Evolutionary conservation across 2,329 filamentous ascomycete genomes (phyloP).

Genomic region (Fusarium lateritium): DNA sequence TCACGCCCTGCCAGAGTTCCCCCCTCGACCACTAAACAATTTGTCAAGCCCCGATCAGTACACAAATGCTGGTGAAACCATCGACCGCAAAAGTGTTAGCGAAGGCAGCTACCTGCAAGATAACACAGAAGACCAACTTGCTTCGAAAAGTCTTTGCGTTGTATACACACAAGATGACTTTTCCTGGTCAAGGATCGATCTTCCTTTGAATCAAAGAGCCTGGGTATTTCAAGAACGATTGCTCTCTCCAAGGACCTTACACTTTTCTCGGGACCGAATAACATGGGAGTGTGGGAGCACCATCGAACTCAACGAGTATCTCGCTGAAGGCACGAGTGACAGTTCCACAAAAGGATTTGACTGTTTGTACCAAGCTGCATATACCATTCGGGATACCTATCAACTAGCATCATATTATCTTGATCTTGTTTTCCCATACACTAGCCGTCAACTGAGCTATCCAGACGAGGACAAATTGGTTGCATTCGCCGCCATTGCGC

Average conservation of each 20-base stretch:
- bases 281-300: not conserved
- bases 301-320: not conserved
- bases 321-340: not conserved
- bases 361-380: not conserved
- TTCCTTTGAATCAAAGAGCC: not conserved
- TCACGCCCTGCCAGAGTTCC: not conserved
- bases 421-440: not conserved
- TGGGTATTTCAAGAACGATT: conserved; percentile 7
- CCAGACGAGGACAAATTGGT: conserved; percentile 9
- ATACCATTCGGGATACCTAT: not conserved
- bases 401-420: not conserved
- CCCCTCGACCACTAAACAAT: no score
- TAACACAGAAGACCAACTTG: accelerated
- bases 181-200: not conserved
- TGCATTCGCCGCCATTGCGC: conserved; percentile 4
- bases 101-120: no score
- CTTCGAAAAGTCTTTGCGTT: not conserved
- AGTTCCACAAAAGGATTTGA: not conserved
- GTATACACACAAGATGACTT: not conserved
- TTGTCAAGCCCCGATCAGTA: no score
- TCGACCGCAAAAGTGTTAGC: no score
- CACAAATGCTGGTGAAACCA: no score
- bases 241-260: not conserved
- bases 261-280: not conserved
- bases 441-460: not conserved